Conservation (phyloP, 139 green algal species). For the Volvox reticuliferus region DNA sequence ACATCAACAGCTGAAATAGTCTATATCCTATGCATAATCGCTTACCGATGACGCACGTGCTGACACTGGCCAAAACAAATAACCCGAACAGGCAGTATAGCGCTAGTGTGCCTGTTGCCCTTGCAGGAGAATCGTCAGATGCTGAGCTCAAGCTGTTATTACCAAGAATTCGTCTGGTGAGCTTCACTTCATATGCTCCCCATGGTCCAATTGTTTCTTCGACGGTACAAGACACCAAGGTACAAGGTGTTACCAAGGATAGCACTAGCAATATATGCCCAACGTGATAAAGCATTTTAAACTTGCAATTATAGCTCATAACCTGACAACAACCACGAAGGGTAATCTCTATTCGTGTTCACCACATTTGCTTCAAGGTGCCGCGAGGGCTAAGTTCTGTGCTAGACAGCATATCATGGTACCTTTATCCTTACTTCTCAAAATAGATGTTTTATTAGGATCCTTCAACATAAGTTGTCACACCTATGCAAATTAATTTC, state of each 20-base stretch:
- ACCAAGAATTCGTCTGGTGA: neutral
- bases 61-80: slow-evolving; percentile 16
- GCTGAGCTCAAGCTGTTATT: neutral
- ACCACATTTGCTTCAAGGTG: too few relatives aligned
- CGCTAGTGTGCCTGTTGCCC: neutral
- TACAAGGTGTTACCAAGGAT: neutral
- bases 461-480: too few relatives aligned
- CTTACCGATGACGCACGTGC: slow-evolving; percentile 29
- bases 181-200: neutral
- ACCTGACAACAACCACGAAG: too few relatives aligned
- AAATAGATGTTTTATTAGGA: too few relatives aligned
- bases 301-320: too few relatives aligned
- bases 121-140: neutral
- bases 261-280: neutral
- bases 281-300: too few relatives aligned
- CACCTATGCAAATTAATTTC: too few relatives aligned
- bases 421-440: too few relatives aligned
- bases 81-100: slow-evolving; percentile 24
- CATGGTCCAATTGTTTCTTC: neutral
- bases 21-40: neutral
- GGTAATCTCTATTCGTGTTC: too few relatives aligned
- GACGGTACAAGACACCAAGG: neutral
- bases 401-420: too few relatives aligned
- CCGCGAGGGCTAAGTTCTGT: too few relatives aligned
- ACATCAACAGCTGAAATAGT: too few relatives aligned